These are phyloP conservation scores for Theileria sp. DNA, from an alignment of 169 alveolate genomes.

Conservation along the genomic window DNA sequence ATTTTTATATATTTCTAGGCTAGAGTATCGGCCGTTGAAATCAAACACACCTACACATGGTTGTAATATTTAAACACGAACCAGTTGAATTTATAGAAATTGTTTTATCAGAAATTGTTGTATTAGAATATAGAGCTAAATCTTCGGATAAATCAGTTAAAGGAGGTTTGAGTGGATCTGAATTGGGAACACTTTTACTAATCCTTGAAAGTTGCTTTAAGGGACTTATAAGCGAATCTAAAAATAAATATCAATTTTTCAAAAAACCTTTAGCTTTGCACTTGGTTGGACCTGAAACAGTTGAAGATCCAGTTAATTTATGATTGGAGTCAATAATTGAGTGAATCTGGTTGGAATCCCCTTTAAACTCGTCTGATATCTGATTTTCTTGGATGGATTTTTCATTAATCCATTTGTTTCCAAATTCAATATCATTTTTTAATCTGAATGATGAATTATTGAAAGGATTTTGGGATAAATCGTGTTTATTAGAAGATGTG, in stretches of 20 bases:
- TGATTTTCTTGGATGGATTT: not conserved
- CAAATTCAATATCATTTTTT: not conserved
- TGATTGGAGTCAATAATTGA: not conserved
- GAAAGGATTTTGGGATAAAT: not conserved
- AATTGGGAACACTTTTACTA: not conserved
- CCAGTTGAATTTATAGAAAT: not conserved
- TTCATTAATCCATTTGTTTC: not conserved
- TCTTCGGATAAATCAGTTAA: not conserved
- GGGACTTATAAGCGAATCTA: not conserved
- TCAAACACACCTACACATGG: not conserved
- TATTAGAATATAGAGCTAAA: not conserved
- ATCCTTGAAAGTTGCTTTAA: not conserved
- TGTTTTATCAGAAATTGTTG: not conserved
- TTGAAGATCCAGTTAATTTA: not conserved
- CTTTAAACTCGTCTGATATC: not conserved
- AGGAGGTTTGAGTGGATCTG: not conserved
- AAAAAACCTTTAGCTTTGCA: not conserved
- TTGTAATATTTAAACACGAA: not conserved
- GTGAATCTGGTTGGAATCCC: not conserved
- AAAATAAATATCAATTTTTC: not conserved
- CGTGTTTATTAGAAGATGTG: not conserved
- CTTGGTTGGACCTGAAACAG: not conserved
- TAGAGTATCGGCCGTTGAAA: slow-evolving; percentile 18
- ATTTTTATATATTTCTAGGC: slow-evolving; percentile 5
- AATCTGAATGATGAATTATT: not conserved